These are phyloP conservation scores for Ulota crispa DNA, from an alignment of 225 moss, liverwort and hornwort species.

Conservation along the genomic window DNA sequence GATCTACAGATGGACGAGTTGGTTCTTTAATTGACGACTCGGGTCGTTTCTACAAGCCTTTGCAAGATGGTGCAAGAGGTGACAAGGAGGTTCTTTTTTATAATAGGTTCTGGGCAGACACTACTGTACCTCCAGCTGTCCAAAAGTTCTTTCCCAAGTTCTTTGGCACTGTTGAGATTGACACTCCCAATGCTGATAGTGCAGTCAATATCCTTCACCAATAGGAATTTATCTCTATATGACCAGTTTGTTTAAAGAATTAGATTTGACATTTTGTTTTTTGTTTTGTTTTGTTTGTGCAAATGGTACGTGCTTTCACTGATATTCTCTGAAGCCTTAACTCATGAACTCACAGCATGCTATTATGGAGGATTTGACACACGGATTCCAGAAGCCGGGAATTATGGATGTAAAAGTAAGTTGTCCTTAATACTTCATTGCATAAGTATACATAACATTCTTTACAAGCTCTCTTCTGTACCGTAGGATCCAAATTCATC, in stretches of 20 bases:
- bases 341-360: conserved; percentile 56
- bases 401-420: conserved; percentile 89
- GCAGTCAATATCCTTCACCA: conserved; percentile 75
- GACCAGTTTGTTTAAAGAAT: not conserved
- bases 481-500: not conserved
- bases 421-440: not conserved
- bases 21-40: conserved; percentile 73
- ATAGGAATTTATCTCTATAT: not conserved
- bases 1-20: conserved; percentile 53
- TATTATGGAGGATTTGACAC: conserved; percentile 82
- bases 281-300: not conserved
- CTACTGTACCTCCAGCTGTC: conserved; percentile 45
- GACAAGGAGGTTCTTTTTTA: conserved; percentile 76
- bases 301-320: not conserved
- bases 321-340: conserved; percentile 23
- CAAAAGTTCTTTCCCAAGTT: conserved; percentile 69
- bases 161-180: conserved; percentile 56
- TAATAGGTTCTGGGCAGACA: conserved; percentile 56
- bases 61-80: conserved; percentile 75
- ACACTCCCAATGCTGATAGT: conserved; percentile 34
- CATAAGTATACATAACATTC: not conserved
- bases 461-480: not conserved
- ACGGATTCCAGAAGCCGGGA: conserved; percentile 63
- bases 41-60: conserved; percentile 89
- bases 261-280: not conserved